These are phyloP conservation scores for Ailanthus altissimus DNA, from an alignment of 345 rosid species.

Conservation along the genomic window DNA sequence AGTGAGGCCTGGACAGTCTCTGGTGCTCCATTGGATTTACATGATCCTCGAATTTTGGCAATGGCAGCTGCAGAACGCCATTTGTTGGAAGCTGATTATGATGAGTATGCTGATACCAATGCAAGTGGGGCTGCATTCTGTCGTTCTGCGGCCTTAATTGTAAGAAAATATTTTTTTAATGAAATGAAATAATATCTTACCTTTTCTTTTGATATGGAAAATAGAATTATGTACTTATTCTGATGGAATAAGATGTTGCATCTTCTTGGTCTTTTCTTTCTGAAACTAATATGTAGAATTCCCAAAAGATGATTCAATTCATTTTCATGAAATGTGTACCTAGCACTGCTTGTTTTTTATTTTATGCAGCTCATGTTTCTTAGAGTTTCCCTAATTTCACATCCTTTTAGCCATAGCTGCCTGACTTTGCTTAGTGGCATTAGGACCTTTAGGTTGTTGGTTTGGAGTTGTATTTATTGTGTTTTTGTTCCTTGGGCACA, in stretches of 20 bases:
- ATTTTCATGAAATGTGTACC: neutral
- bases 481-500: neutral
- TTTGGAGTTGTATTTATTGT: neutral
- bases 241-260: neutral
- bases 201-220: neutral
- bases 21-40: slow-evolving; percentile 78
- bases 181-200: neutral
- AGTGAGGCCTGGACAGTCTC: slow-evolving; percentile 80
- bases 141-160: slow-evolving; percentile 93
- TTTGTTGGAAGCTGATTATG: slow-evolving; percentile 86
- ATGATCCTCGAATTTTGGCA: slow-evolving; percentile 81
- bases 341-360: neutral
- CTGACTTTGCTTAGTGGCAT: neutral
- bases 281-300: no score
- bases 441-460: neutral
- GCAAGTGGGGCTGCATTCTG: slow-evolving; percentile 96
- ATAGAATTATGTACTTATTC: neutral
- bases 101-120: slow-evolving; percentile 85
- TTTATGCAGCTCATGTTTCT: neutral
- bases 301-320: neutral
- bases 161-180: slow-evolving; percentile 34
- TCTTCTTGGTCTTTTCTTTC: neutral
- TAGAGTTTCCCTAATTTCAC: neutral
- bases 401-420: neutral
- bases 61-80: slow-evolving; percentile 93